Evolutionary conservation across 2,329 filamentous ascomycete species (phyloP).

Genomic region (Cladosporium sp.): DNA sequence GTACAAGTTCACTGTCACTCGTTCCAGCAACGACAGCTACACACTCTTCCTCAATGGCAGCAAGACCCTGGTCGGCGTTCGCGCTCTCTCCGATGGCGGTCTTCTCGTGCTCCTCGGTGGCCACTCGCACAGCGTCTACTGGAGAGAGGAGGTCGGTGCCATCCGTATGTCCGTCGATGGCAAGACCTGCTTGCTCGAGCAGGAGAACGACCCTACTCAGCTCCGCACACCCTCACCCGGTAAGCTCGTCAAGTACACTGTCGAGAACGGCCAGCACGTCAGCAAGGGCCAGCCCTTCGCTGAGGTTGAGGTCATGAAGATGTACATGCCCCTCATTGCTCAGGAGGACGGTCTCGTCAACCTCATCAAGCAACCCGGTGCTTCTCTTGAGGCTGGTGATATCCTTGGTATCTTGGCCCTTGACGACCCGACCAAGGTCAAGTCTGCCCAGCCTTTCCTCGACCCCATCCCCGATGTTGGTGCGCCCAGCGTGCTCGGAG

Average conservation of each 20-base stretch:
- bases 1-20: constrained; percentile 97
- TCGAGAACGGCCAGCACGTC: constrained; percentile 93
- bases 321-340: constrained; percentile 98
- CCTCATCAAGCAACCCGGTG: constrained; percentile 97
- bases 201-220: constrained; percentile 98
- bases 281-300: constrained; percentile 90
- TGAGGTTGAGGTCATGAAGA: constrained; percentile 99
- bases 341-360: constrained; percentile 95
- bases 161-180: constrained; percentile 94
- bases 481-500: constrained; percentile 81
- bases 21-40: constrained; percentile 90
- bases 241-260: constrained; percentile 96
- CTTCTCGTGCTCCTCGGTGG: constrained; percentile 87
- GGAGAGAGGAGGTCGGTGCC: constrained; percentile 97
- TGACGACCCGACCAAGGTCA: constrained; percentile 93
- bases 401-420: constrained; percentile 96
- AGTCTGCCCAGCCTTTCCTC: constrained; percentile 92
- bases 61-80: constrained; percentile 89
- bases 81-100: constrained; percentile 89
- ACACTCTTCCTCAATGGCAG: constrained; percentile 99
- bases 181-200: constrained; percentile 96
- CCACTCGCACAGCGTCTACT: constrained; percentile 97
- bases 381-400: constrained; percentile 95
- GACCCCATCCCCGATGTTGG: constrained; percentile 87
- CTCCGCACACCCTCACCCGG: constrained; percentile 91